Base-by-base conservation (phyloP, 257 asterid genomes). In the Solanum boliviense region DNA sequence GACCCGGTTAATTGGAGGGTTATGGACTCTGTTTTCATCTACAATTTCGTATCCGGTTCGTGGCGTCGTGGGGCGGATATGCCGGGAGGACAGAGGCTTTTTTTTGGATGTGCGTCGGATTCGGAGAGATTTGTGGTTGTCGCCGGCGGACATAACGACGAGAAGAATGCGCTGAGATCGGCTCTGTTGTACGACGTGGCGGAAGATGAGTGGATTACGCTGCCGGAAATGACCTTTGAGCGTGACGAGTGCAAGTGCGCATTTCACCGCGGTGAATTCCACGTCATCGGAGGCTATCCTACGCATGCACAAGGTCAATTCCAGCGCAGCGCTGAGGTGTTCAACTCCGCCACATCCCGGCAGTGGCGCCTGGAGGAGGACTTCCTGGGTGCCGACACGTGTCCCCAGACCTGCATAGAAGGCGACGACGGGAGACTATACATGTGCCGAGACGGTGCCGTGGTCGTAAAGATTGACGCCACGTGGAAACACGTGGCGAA, bases 21-120 rank as follows among this genome's bases (percentile, higher is more conserved):
- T 6, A 32, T 79, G 21, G 65, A 85, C 32, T 78, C 87, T 5
- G 90, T 89, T 36, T 89, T 89, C 11, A 48, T 89, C 8, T 87
- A 87, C 41, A 76, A 58, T 71, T 87, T 89, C 32, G 5, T 79
- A 38, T 75, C 88, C 0, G 87, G 85, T 6, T 62, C 83, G 46
- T 89, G 91, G 91, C 87, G 91, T 9, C 44, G 18, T 8, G 91
- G 91, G 44, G 85, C 87, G 2, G 62, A 85, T 11, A 84, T 89
- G 67, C 91, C 91, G 2, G 91, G 91, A 4, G 56, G 41, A 21
- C 71, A 34, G 2, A 85, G 90, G 83, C 18, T 86, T 2, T 79
- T 87, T n/a, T 89, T 87, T 27, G 91, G 88, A 32, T 87, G 90
- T 15, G 84, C 27, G 21, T 89, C 90, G 27, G 91, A 78, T 71